Percentiles rank a stretch among this genome's conserved stretches.
Evolutionary conservation across 176 grass and related monocot species (phyloP).

Genomic region (Urochloa ruziziensis): DNA sequence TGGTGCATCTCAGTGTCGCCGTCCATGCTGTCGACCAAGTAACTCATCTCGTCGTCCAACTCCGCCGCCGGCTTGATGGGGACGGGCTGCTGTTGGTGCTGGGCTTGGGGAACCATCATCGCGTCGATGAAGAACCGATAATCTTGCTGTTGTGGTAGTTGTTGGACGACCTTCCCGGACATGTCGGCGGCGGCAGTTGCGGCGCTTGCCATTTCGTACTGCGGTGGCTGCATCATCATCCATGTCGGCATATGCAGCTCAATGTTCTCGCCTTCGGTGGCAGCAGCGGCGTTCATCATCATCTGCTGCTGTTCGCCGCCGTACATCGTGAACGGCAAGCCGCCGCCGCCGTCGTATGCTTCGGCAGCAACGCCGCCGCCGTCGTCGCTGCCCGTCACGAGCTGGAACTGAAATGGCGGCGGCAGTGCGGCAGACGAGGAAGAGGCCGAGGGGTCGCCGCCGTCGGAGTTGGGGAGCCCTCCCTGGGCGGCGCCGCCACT

Average conservation of each 20-base stretch:
- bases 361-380: not conserved
- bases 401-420: not conserved
- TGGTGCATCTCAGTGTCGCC: not conserved
- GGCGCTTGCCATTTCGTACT: not conserved
- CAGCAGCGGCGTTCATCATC: not conserved
- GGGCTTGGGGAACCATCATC: not conserved
- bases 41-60: constrained; percentile 4
- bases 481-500: not conserved
- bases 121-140: not conserved
- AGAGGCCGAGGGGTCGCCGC: not conserved
- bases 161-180: not conserved
- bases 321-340: not conserved
- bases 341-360: not conserved
- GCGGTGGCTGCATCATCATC: not conserved
- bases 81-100: too few species aligned
- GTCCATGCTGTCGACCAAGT: not conserved
- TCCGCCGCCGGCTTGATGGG: not conserved
- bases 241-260: not conserved
- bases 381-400: not conserved
- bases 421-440: not conserved
- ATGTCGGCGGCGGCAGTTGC: not conserved
- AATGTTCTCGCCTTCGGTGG: not conserved
- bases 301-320: not conserved
- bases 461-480: not conserved
- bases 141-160: not conserved